phyloP scores from a whole-genome alignment of 208 protist genomes.

The Blechomonas ayalai region DNA sequence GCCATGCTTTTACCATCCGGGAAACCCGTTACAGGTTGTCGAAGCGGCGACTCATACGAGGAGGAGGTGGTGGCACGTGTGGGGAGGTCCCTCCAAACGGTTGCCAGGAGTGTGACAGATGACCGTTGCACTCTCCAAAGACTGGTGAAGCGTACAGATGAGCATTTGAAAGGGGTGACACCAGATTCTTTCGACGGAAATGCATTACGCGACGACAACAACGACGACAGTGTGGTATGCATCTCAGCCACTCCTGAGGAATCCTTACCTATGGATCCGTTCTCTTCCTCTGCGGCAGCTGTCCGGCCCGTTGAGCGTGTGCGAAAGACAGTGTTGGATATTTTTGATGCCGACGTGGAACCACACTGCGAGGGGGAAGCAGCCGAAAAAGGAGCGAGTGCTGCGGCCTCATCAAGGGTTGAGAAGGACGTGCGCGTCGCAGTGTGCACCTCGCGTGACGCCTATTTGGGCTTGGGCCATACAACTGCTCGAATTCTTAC shows the following conservation, averaged over 20 bases:
- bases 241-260: no score
- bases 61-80: no score
- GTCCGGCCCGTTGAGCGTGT: no score
- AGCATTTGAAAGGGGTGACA: constrained; percentile 1
- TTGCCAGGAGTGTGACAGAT: no score
- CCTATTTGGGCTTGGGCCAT: constrained; percentile 72
- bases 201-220: no score
- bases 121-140: no score
- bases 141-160: background rate
- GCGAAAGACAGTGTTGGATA: constrained; percentile 15
- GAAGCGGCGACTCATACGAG: no score
- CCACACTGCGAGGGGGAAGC: background rate
- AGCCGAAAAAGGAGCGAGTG: background rate
- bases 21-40: no score
- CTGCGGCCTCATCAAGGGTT: background rate
- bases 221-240: no score
- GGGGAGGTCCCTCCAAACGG: no score
- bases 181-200: constrained; percentile 1
- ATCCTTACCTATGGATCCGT: no score
- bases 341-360: constrained; percentile 12
- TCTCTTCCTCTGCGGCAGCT: no score
- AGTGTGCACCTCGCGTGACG: constrained; percentile 43
- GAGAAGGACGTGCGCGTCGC: constrained; percentile 2
- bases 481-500: constrained; percentile 70
- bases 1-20: constrained; percentile 14